A percentile compares a stretch with the other conserved stretches of the same genome.
Conservation (phyloP, 2,329 filamentous ascomycete genomes). For the Botrytis tulipae region DNA sequence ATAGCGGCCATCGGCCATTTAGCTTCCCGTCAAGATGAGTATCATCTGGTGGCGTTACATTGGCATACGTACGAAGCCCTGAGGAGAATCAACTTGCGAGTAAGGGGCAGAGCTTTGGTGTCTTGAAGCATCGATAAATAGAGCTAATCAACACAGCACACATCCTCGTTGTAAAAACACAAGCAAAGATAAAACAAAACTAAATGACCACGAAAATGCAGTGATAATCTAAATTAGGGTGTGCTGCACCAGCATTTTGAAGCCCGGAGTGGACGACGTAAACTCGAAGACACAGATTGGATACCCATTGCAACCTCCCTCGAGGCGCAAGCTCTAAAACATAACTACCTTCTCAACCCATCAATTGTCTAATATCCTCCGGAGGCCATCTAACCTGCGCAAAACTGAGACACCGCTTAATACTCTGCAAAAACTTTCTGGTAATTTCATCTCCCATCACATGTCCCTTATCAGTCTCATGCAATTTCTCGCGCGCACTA, state of each 20-base stretch:
- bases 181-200: neutral
- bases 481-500: conserved; percentile 90
- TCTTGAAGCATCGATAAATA: neutral
- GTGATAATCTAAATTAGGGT: neutral
- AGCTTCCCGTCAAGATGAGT: too few species aligned
- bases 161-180: neutral
- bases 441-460: conserved; percentile 97
- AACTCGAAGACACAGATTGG: neutral
- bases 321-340: neutral
- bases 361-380: conserved; percentile 86
- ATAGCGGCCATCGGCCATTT: too few species aligned
- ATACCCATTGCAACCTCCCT: neutral
- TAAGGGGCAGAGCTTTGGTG: neutral
- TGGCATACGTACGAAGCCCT: neutral
- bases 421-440: conserved; percentile 93
- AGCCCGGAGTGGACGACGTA: neutral
- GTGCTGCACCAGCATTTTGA: neutral
- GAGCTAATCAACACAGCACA: too few species aligned
- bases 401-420: conserved; percentile 95
- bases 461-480: conserved; percentile 83
- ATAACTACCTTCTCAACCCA: conserved; percentile 57
- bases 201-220: too few species aligned
- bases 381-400: conserved; percentile 96
- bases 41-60: neutral
- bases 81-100: neutral